Conservation (phyloP, 352 stramenopile species). For the Albugo laibachii region DNA sequence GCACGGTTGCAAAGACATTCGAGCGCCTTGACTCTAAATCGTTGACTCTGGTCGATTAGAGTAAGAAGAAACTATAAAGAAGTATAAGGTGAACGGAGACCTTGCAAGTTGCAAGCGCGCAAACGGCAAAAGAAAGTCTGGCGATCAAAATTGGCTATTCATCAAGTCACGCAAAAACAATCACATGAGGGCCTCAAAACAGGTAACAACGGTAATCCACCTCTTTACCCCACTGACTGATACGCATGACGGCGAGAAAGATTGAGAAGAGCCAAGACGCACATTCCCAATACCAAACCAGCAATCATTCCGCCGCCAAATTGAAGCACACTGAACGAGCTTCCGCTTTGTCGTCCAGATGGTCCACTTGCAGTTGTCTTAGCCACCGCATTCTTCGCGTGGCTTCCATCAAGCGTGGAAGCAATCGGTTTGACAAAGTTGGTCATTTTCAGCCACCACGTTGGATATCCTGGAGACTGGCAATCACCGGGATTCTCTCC, state of each 20-base stretch:
- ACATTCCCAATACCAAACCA: constrained; percentile 16
- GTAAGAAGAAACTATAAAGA: no score
- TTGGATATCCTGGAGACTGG: constrained; percentile 30
- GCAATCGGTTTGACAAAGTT: constrained; percentile 19
- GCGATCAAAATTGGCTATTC: no score
- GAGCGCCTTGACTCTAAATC: no score
- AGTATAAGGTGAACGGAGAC: no score
- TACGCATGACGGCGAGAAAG: constrained; percentile 13
- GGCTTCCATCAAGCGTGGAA: background rate
- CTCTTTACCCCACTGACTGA: constrained; percentile 12
- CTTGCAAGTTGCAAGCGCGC: no score
- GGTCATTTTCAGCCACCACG: constrained; percentile 31
- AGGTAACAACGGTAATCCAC: background rate
- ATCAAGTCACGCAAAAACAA: no score
- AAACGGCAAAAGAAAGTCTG: no score
- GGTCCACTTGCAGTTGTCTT: background rate
- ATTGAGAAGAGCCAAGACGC: constrained; percentile 14
- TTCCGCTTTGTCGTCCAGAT: background rate
- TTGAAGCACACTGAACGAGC: background rate
- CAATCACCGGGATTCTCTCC: constrained; percentile 25
- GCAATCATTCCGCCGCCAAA: constrained; percentile 12
- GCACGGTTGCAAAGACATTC: no score
- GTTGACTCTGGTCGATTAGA: no score
- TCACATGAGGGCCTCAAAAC: no score
- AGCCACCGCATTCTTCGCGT: background rate